Evolutionary conservation across 257 asterid species (phyloP).

Genomic region (Hygrophila difformis): DNA sequence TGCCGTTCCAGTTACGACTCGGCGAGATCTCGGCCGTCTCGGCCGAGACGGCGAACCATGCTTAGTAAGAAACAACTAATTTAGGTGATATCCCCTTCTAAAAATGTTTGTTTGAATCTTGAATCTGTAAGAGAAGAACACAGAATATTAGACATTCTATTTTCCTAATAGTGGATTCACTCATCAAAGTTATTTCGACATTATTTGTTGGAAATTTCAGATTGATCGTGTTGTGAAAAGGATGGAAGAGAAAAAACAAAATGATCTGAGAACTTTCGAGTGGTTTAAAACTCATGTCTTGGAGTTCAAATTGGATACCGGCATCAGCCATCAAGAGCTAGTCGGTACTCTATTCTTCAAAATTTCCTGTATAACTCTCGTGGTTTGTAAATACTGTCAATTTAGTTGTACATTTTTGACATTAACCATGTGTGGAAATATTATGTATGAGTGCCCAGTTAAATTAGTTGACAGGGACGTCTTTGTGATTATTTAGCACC

Average conservation of each 20-base stretch:
- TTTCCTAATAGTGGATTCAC: background rate
- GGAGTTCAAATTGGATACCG: constrained; percentile 64
- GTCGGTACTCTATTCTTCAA: constrained; percentile 36
- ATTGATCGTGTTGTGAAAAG: constrained; percentile 56
- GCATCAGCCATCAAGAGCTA: constrained; percentile 83
- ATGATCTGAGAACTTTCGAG: constrained; percentile 47
- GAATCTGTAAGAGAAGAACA: too few relatives aligned
- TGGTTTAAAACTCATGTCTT: constrained; percentile 82
- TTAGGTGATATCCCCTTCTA: background rate
- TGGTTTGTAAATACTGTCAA: background rate
- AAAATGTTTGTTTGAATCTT: constrained; percentile 5
- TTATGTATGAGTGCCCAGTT: background rate
- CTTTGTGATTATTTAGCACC: too few relatives aligned
- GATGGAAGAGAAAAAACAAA: constrained; percentile 53
- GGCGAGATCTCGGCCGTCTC: too few relatives aligned
- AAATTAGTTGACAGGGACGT: background rate
- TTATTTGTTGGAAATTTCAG: constrained; percentile 28
- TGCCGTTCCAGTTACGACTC: too few relatives aligned
- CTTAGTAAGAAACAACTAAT: background rate
- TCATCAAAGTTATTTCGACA: constrained; percentile 1
- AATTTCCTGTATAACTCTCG: constrained; percentile 5
- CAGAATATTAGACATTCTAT: constrained; percentile 1
- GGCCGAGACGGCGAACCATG: too few relatives aligned
- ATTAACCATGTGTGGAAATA: background rate
- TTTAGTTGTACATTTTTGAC: background rate